Conservation (phyloP, 2,329 filamentous ascomycete genomes). For the Diaporthe citriasiana region DNA sequence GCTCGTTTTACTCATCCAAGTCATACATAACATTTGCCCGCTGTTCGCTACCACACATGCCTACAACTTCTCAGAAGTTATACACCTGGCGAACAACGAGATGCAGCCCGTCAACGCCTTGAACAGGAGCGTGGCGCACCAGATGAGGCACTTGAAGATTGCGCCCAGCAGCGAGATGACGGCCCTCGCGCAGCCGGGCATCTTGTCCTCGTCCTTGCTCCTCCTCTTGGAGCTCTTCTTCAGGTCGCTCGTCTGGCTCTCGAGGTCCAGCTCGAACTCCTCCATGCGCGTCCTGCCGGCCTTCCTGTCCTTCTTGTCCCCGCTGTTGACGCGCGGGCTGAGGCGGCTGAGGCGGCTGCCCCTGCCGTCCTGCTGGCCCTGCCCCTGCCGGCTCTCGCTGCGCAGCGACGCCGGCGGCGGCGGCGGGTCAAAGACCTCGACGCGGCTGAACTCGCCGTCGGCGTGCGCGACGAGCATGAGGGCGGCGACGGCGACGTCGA, state of each 20-base stretch:
- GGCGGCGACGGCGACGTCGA: conserved; percentile 73
- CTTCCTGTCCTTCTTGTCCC: conserved; percentile 44
- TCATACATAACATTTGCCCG: conserved; percentile 33
- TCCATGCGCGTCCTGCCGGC: conserved; percentile 59
- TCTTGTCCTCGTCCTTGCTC: conserved; percentile 60
- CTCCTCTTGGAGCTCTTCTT: conserved; percentile 58
- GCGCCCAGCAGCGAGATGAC: conserved; percentile 66
- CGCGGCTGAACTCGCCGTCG: conserved; percentile 66
- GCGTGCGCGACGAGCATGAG: conserved; percentile 70
- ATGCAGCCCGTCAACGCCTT: conserved; percentile 67
- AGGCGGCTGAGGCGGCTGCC: conserved; percentile 51
- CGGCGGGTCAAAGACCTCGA: conserved; percentile 69
- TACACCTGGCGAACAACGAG: conserved; percentile 64
- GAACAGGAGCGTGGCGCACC: conserved; percentile 69
- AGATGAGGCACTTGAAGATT: conserved; percentile 70
- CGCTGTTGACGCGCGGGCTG: conserved; percentile 46
- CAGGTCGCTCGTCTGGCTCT: conserved; percentile 69
- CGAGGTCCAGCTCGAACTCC: conserved; percentile 73
- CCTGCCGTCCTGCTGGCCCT: conserved; percentile 45
- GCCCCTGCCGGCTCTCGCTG: conserved; percentile 41
- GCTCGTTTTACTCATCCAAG: conserved; percentile 36
- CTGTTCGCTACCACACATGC: neutral
- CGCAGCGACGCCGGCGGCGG: conserved; percentile 69
- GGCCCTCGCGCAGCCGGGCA: conserved; percentile 64
- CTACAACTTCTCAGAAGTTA: conserved; percentile 59